phyloP scores from a whole-genome alignment of 768 basidiomycete species.

The Tulasnella sp. region DNA sequence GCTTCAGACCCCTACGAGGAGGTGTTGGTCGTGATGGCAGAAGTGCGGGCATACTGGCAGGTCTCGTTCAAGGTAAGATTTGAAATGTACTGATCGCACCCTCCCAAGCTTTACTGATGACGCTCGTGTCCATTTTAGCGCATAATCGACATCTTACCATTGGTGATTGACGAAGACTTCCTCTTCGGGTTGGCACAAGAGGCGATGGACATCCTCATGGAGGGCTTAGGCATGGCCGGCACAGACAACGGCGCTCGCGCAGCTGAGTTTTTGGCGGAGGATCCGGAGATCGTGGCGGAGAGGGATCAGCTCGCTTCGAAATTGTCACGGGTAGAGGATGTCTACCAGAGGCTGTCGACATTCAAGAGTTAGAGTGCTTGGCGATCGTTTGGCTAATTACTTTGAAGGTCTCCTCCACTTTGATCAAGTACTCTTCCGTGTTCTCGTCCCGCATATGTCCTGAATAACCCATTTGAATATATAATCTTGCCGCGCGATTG shows the following conservation, averaged over 20 bases:
- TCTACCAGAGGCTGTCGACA: constrained; percentile 30
- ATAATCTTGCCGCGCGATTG: too few relatives aligned
- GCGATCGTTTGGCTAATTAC: neutral
- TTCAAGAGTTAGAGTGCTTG: constrained; percentile 20
- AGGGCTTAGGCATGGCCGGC: constrained; percentile 27
- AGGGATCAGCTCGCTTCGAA: constrained; percentile 28
- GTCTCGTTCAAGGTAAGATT: constrained; percentile 41
- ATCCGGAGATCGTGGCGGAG: constrained; percentile 28
- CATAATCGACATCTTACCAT: constrained; percentile 44
- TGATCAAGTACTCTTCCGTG: constrained; percentile 38
- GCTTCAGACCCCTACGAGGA: constrained; percentile 32
- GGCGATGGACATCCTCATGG: constrained; percentile 31
- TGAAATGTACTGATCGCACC: too few relatives aligned
- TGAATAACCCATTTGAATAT: too few relatives aligned
- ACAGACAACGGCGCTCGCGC: constrained; percentile 20
- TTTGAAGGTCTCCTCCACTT: constrained; percentile 12
- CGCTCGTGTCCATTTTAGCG: constrained; percentile 31
- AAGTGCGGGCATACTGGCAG: constrained; percentile 46
- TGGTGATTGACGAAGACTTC: constrained; percentile 38
- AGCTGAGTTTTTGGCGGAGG: constrained; percentile 38
- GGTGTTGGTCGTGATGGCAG: constrained; percentile 43
- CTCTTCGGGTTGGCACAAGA: constrained; percentile 32
- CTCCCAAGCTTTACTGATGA: neutral
- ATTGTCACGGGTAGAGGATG: constrained; percentile 32
- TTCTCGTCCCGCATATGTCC: constrained; percentile 73